A percentile compares a stretch with the other conserved stretches of the same genome.
Evolutionary conservation across 768 basidiomycete genomes (phyloP).

Genomic region (Floccularia luteovirens): DNA sequence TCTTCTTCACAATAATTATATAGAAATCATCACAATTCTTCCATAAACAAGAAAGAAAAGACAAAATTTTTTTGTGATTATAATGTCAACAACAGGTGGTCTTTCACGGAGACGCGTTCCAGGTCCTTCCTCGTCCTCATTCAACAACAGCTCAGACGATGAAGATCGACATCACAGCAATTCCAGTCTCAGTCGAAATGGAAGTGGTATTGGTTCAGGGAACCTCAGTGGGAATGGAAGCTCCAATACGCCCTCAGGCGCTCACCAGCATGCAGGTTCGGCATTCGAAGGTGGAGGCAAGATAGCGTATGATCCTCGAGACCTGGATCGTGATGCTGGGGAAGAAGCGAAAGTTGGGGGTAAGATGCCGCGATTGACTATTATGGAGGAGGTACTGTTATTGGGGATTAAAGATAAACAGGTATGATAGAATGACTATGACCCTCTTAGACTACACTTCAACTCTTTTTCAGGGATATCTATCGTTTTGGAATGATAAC

Average conservation of each 20-base stretch:
- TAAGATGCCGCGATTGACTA: conserved; percentile 77
- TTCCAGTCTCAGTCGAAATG: conserved; percentile 10
- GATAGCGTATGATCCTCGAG: conserved; percentile 91
- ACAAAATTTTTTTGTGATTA: no score
- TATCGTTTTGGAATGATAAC: conserved; percentile 99
- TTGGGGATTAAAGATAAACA: conserved; percentile 96
- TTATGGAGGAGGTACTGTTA: conserved; percentile 95
- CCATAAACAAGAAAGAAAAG: no score
- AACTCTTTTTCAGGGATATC: conserved; percentile 53
- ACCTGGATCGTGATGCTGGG: conserved; percentile 63
- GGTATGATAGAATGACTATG: conserved; percentile 31
- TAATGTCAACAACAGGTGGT: conserved; percentile 16
- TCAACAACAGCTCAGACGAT: conserved; percentile 11
- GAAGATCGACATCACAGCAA: no score
- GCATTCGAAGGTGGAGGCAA: conserved; percentile 83
- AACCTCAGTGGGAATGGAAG: conserved; percentile 10
- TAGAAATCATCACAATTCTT: no score
- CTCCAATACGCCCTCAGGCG: conserved; percentile 11
- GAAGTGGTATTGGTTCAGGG: conserved; percentile 8
- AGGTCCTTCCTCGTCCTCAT: conserved; percentile 19
- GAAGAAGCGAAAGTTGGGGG: conserved; percentile 59
- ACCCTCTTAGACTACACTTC: conserved; percentile 5
- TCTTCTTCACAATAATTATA: no score
- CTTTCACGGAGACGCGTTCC: conserved; percentile 10
- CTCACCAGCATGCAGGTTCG: conserved; percentile 66